phyloP scores from a whole-genome alignment of 2,329 filamentous ascomycete species.

The Ophiostoma himal-ulmi region DNA sequence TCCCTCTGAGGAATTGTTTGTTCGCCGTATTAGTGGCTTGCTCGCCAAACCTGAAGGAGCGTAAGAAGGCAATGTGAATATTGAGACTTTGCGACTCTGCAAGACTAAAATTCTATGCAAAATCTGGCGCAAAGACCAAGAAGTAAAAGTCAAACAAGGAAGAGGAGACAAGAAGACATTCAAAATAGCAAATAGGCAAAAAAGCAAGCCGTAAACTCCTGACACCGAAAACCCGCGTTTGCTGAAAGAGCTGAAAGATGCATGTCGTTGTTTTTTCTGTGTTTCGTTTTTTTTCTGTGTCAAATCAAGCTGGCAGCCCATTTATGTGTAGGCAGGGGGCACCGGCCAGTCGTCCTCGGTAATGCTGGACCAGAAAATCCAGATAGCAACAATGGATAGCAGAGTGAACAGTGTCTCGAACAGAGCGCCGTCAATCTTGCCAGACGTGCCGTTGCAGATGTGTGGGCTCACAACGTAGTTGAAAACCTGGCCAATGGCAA shows the following conservation, averaged over 20 bases:
- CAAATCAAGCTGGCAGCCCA: neutral
- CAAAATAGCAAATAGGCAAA: conserved; percentile 17
- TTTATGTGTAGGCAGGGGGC: conserved; percentile 36
- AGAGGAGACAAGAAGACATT: conserved; percentile 1
- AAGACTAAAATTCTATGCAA: neutral
- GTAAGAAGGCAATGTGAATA: conserved; percentile 11
- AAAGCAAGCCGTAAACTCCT: conserved; percentile 16
- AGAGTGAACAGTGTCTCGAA: conserved; percentile 94
- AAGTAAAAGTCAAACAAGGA: neutral
- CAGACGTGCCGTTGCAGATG: conserved; percentile 75
- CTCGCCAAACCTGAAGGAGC: conserved; percentile 3
- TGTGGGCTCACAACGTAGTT: conserved; percentile 89
- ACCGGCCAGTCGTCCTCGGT: conserved; percentile 97
- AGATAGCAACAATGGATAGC: conserved; percentile 72
- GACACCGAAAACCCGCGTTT: conserved; percentile 17
- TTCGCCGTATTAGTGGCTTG: neutral
- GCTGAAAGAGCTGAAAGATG: neutral
- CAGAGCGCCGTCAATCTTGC: conserved; percentile 85
- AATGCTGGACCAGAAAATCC: conserved; percentile 98
- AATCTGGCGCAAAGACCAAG: neutral
- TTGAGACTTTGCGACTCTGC: neutral
- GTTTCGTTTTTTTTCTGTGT: neutral
- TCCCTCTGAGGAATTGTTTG: neutral
- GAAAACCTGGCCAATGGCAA: conserved; percentile 91
- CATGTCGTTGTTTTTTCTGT: conserved; percentile 8